Percentiles rank a stretch among this genome's conserved stretches.
Evolutionary conservation across 129 eudicot genomes (phyloP).

Genomic region (Daucus carota): DH1_v3.0 NC_030382.2:48727001-48727500

Average conservation of each 20-base stretch:
- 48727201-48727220: conserved; percentile 86
- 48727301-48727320: conserved; percentile 44
- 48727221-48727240: conserved; percentile 45
- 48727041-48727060: conserved; percentile 71
- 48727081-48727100: conserved; percentile 93
- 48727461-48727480: conserved; percentile 85
- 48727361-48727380: conserved; percentile 87
- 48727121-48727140: conserved; percentile 84
- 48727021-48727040: conserved; percentile 53
- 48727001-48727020: conserved; percentile 40
- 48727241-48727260: conserved; percentile 73
- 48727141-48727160: conserved; percentile 75
- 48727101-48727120: conserved; percentile 88
- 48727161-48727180: conserved; percentile 79
- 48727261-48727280: conserved; percentile 99
- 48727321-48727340: conserved; percentile 54
- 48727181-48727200: conserved; percentile 87
- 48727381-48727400: conserved; percentile 97
- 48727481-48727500: conserved; percentile 91
- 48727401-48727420: conserved; percentile 91
- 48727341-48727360: conserved; percentile 79
- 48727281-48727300: conserved; percentile 76
- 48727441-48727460: conserved; percentile 85
- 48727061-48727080: conserved; percentile 90
- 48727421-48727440: conserved; percentile 78